Evolutionary conservation across 1,139 yeast genomes (phyloP), one percentile per base, ranked within the genome.

Genomic region (Suhomyces kunorum): DNA sequence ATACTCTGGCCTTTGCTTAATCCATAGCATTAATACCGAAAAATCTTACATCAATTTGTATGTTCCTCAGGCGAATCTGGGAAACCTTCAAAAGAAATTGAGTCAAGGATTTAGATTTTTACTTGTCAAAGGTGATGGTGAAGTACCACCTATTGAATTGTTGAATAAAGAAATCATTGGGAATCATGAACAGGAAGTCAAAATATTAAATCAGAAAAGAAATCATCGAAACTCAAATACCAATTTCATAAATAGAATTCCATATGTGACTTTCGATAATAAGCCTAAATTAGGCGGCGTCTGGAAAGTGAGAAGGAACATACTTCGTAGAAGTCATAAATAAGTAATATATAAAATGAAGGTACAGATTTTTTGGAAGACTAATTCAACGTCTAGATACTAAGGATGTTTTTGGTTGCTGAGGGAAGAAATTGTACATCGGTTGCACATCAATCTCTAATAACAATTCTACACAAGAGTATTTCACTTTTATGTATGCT

Each of bases 91-190:
- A 17, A 32, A 28, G 16, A 42, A 44, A 16, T 44, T 59, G 14
- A 31, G 31, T 5, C 47, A 57, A 2, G 66, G 67, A 0, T 54
- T 53, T 31, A 68, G 68, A 33, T 54, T 81, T 34, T 44, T 84
- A 0, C 44, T 87, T 1, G 71, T 80, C 0, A 74, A 87, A 47
- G 94, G 94, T 1, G 76, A 81, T 30, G 78, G 88, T 1, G 87
- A 81, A 36, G 47, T 71, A 1, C 74, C 76, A 0, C 38, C 51
- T 4, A 50, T 61, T 15, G 78, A 72, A 40, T 46, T 68, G 12
- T 46, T 66, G 8, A 56, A 56, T 47, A 63, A 64, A 8, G 51
- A 47, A 6, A 46, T 61, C 22, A 38, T 60, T 3, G 43, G 34
- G 24, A 48, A 44, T 2, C 51, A 50, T 12, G 47, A 40, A 28